Conservation (phyloP, 1,284 basidiomycete species). For the Porodaedalea pini region DNA sequence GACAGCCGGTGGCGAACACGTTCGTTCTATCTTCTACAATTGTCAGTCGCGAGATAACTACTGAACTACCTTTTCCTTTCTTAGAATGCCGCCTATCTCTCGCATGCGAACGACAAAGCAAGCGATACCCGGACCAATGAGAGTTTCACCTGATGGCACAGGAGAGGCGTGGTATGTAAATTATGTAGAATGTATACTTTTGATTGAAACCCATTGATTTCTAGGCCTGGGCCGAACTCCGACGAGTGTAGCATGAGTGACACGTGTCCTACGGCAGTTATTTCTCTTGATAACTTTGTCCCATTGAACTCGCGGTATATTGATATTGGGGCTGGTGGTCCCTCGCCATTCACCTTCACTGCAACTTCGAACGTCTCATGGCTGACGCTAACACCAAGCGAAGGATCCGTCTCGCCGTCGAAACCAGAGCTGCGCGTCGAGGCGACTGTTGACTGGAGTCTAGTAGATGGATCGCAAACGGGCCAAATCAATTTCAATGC, state of each 20-base stretch:
- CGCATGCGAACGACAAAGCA: slow-evolving; percentile 56
- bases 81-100: slow-evolving; percentile 53
- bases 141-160: slow-evolving; percentile 59
- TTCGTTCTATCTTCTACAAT: slow-evolving; percentile 30
- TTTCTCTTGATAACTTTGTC: slow-evolving; percentile 53
- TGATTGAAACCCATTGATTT: background rate
- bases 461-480: slow-evolving; percentile 31
- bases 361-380: slow-evolving; percentile 49
- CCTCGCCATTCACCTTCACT: slow-evolving; percentile 53
- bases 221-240: slow-evolving; percentile 59
- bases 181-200: background rate
- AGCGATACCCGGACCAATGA: slow-evolving; percentile 55
- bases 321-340: slow-evolving; percentile 61
- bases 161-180: slow-evolving; percentile 49
- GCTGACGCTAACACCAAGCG: slow-evolving; percentile 45
- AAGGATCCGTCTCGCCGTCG: slow-evolving; percentile 45
- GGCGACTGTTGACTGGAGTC: slow-evolving; percentile 57
- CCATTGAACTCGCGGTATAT: slow-evolving; percentile 52
- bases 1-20: slow-evolving; percentile 63
- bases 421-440: slow-evolving; percentile 55
- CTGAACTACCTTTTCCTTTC: background rate
- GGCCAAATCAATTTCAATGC: slow-evolving; percentile 16
- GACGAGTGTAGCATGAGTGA: slow-evolving; percentile 50
- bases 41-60: background rate
- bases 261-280: slow-evolving; percentile 48